A percentile compares a stretch with the other conserved stretches of the same genome.
These are phyloP conservation scores for Coniella vitis DNA, from an alignment of 2,329 filamentous ascomycete genomes.

Conservation along the genomic window DNA sequence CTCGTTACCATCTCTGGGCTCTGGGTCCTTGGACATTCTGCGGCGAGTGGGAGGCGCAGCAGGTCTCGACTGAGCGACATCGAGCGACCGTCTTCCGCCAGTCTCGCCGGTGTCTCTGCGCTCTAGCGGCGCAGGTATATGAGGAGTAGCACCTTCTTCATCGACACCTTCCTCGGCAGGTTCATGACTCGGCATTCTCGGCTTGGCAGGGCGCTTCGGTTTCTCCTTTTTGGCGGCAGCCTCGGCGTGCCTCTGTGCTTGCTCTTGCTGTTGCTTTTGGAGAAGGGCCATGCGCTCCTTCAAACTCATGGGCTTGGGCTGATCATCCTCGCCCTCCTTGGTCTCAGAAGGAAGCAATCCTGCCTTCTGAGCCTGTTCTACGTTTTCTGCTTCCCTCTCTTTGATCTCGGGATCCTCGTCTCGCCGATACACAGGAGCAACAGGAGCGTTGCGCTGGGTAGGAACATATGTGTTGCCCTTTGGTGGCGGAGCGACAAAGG, in stretches of 20 bases:
- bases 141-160: slow-evolving; percentile 27
- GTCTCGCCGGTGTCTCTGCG: slow-evolving; percentile 42
- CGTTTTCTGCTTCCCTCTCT: slow-evolving; percentile 58
- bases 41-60: slow-evolving; percentile 40
- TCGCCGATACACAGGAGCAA: slow-evolving; percentile 71
- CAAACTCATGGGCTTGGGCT: slow-evolving; percentile 84
- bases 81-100: slow-evolving; percentile 42
- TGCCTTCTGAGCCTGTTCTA: slow-evolving; percentile 62
- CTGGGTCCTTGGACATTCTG: slow-evolving; percentile 39
- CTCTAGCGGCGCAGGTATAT: slow-evolving; percentile 31
- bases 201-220: slow-evolving; percentile 68
- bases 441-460: slow-evolving; percentile 60
- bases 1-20: slow-evolving; percentile 54
- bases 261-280: slow-evolving; percentile 89
- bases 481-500: slow-evolving; percentile 90
- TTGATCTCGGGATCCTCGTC: slow-evolving; percentile 77
- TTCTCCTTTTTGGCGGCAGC: slow-evolving; percentile 78
- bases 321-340: slow-evolving; percentile 60
- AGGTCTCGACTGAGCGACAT: slow-evolving; percentile 36
- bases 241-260: slow-evolving; percentile 75
- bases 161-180: slow-evolving; percentile 20
- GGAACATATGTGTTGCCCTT: slow-evolving; percentile 89
- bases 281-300: slow-evolving; percentile 93
- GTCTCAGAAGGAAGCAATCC: slow-evolving; percentile 44
- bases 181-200: slow-evolving; percentile 42